These are phyloP conservation scores for Fusarium odoratissimum DNA, from an alignment of 2,329 filamentous ascomycete genomes.

Conservation along the genomic window DNA sequence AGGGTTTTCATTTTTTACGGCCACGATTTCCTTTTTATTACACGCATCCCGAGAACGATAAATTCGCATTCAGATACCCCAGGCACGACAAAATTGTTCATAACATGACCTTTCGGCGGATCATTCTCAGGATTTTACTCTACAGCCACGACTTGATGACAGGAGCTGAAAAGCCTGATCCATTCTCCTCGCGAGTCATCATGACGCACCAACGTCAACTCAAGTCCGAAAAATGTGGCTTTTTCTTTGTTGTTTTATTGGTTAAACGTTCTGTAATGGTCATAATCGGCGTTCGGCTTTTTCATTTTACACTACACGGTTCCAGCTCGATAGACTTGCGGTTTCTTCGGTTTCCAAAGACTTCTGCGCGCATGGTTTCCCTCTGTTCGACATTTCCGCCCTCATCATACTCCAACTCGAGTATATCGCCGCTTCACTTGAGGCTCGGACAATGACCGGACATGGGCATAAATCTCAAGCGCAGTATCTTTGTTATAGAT, in stretches of 20 bases:
- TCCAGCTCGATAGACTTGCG: constrained; percentile 44
- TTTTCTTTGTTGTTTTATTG: constrained; percentile 35
- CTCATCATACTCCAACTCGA: not conserved
- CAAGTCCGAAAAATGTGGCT: constrained; percentile 13
- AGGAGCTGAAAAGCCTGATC: not conserved
- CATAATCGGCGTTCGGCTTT: constrained; percentile 47
- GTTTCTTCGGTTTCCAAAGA: constrained; percentile 35
- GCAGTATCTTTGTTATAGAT: constrained; percentile 22
- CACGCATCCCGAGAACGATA: constrained; percentile 49
- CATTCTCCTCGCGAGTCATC: not conserved
- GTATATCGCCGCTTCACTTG: not conserved
- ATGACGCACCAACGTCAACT: not conserved
- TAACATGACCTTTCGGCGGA: constrained; percentile 46
- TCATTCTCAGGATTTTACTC: constrained; percentile 43
- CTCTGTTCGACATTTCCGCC: not conserved
- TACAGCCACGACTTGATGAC: constrained; percentile 29
- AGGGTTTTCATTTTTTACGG: constrained; percentile 46
- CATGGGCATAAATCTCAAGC: constrained; percentile 1
- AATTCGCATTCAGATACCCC: constrained; percentile 55
- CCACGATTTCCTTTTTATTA: constrained; percentile 49
- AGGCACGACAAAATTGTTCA: constrained; percentile 52
- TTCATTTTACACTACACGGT: constrained; percentile 42
- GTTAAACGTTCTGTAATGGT: constrained; percentile 52
- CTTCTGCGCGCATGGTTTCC: constrained; percentile 6
- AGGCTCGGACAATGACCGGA: not conserved